A percentile compares a stretch with the other conserved stretches of the same genome.
These are phyloP conservation scores for Xylaria sp. DNA, from an alignment of 2,329 filamentous ascomycete genomes.

Conservation along the genomic window DNA sequence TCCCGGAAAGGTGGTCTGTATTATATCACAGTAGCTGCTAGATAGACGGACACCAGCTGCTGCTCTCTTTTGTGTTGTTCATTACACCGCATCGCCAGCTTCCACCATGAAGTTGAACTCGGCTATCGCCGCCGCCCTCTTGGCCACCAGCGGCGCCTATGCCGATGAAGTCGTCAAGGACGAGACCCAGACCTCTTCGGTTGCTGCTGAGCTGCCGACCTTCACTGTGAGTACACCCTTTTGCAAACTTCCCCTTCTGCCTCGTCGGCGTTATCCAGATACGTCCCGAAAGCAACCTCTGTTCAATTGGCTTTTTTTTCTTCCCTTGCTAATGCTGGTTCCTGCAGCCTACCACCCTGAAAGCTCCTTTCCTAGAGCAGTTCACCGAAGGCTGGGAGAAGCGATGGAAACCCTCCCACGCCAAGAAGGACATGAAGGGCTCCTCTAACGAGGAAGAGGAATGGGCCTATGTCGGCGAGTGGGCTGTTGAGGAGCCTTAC, in stretches of 20 bases:
- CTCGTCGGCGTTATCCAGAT: constrained; percentile 2
- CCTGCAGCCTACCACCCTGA: constrained; percentile 77
- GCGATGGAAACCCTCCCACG: constrained; percentile 92
- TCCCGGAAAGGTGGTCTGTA: constrained; percentile 4
- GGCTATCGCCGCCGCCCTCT: constrained; percentile 73
- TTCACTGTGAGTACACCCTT: constrained; percentile 74
- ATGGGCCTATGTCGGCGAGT: constrained; percentile 96
- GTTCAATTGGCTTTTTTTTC: not conserved
- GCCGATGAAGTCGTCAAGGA: constrained; percentile 64
- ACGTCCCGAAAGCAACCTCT: not conserved
- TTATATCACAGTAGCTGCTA: not conserved
- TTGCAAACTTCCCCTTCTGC: constrained; percentile 1
- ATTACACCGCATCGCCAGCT: constrained; percentile 12
- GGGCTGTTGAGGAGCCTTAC: constrained; percentile 91
- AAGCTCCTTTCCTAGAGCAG: constrained; percentile 96
- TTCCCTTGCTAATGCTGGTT: constrained; percentile 4
- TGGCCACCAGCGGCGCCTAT: constrained; percentile 67
- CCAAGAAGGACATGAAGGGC: constrained; percentile 85
- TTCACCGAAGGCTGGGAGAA: constrained; percentile 96
- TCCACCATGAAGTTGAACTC: constrained; percentile 81
- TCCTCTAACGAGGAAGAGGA: constrained; percentile 81
- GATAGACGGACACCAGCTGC: constrained; percentile 7
- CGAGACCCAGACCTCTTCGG: constrained; percentile 56
- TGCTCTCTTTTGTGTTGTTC: not conserved
- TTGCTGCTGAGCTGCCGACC: constrained; percentile 69